Evolutionary conservation across 2,329 filamentous ascomycete species (phyloP).

Genomic region (Penicillium expansum): DNA sequence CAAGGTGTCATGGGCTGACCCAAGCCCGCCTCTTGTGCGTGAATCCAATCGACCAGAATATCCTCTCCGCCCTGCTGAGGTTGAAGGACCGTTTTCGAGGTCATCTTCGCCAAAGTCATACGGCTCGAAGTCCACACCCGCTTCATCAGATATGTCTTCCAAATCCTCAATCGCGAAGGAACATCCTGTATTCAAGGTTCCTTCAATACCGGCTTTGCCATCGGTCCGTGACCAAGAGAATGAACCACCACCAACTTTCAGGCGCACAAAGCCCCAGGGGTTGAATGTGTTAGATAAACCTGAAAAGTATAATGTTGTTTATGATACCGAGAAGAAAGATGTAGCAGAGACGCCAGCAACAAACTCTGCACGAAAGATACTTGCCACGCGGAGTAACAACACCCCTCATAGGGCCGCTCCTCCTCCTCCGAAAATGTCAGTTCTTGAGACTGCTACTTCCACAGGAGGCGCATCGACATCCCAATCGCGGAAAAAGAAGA

Average conservation of each 20-base stretch:
- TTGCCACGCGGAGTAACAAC: slow-evolving; percentile 58
- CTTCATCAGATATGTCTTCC: slow-evolving; percentile 42
- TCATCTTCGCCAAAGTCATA: slow-evolving; percentile 37
- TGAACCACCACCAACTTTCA: slow-evolving; percentile 68
- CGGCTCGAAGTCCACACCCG: slow-evolving; percentile 41
- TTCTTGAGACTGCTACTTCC: slow-evolving; percentile 85
- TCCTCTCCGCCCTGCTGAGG: slow-evolving; percentile 17
- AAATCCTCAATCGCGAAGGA: slow-evolving; percentile 42
- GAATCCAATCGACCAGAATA: slow-evolving; percentile 26
- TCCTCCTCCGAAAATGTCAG: slow-evolving; percentile 93
- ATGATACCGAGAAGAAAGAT: slow-evolving; percentile 44
- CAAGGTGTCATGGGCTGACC: slow-evolving; percentile 39
- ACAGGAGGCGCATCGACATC: slow-evolving; percentile 75
- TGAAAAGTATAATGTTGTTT: slow-evolving; percentile 54
- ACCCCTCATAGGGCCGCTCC: slow-evolving; percentile 76
- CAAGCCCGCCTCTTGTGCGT: slow-evolving; percentile 27
- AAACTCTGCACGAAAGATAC: slow-evolving; percentile 44
- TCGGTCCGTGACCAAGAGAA: slow-evolving; percentile 80
- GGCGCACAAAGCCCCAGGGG: slow-evolving; percentile 56
- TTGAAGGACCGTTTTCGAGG: slow-evolving; percentile 34
- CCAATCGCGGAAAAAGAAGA: slow-evolving; percentile 71
- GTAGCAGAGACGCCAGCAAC: slow-evolving; percentile 47
- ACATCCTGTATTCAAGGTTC: slow-evolving; percentile 59
- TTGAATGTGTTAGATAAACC: slow-evolving; percentile 57
- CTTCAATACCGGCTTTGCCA: slow-evolving; percentile 57